Evolutionary conservation across 805 yeast genomes (phyloP), one percentile per base, ranked within the genome.

Genomic region (Huiozyma naganishii): DNA sequence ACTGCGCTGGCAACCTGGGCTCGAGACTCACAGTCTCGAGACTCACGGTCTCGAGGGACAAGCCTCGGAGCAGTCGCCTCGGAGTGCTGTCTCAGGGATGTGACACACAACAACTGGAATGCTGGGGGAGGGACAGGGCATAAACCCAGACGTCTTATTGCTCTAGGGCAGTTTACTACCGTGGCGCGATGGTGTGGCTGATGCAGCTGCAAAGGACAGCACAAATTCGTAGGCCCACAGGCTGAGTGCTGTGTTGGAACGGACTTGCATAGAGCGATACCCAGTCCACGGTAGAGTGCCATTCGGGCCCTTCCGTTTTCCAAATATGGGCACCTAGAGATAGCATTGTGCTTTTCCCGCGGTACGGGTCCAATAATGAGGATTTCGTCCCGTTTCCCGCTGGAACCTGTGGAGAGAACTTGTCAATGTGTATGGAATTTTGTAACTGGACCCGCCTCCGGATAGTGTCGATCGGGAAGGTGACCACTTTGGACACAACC

Each of bases 381-480:
- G 34, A n/a, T 32, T 4, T 17, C 23, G 23, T 17, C 23, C 23
- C 23, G 23, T 17, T 17, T 17, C 23, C 4, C 23, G 23, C 23
- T 17, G 23, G 23, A 28, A 10, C 33, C 23, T 11, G 6, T 5
- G 6, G 28, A 32, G 29, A 39, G 17, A 30, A 39, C 27, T 44
- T 27, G n/a, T 41, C n/a, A 2, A 37, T 7, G 36, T 40, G 38
- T 9, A 23, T 5, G 23, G 23, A 17, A 17, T 17, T 17, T 17
- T 17, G 23, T 17, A 78, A 77, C 59, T 90, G 97, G 37, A 83
- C 62, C 34, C 95, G 67, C 54, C 87, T 79, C 23, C 96, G 69
- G 2, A 89, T 58, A 0, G 95, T 77, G 59, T 92, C 98, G 37
- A 92, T 59, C 0, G 98, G 98, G 61, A 86, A 92, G 0, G 86